phyloP scores from a whole-genome alignment of 805 yeast species.

The Saccharomycopsis malanga region DNA sequence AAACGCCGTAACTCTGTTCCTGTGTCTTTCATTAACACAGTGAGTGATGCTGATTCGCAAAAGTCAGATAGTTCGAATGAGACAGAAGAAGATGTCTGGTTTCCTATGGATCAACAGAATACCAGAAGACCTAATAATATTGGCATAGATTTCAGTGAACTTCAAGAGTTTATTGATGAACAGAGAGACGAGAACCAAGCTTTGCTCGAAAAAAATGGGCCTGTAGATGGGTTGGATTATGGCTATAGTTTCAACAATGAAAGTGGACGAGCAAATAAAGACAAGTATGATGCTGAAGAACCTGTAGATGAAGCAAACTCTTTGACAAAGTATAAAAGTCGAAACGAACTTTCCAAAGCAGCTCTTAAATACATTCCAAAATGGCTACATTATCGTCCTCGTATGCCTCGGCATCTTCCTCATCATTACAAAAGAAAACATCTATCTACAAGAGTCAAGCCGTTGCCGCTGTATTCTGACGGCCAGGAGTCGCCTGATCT shows the following conservation, averaged over 20 bases:
- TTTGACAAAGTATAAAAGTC: background rate
- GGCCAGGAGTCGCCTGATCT: background rate
- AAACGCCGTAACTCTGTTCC: background rate
- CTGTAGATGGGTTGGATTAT: background rate
- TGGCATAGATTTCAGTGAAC: constrained; percentile 87
- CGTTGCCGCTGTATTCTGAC: too few relatives aligned
- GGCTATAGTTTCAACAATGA: too few relatives aligned
- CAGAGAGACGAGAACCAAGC: constrained; percentile 44
- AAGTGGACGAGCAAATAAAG: background rate
- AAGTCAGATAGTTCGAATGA: constrained; percentile 78
- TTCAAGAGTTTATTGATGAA: constrained; percentile 71
- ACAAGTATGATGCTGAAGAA: background rate
- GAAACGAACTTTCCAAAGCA: constrained; percentile 16
- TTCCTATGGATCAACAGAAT: constrained; percentile 41
- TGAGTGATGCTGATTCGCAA: constrained; percentile 54
- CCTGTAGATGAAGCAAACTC: background rate
- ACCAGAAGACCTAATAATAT: constrained; percentile 45
- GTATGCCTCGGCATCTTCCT: background rate
- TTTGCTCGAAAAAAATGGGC: constrained; percentile 23
- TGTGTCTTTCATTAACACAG: background rate
- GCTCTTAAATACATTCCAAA: constrained; percentile 14
- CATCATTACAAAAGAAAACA: too few relatives aligned
- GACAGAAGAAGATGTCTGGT: constrained; percentile 69
- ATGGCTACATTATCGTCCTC: constrained; percentile 9
- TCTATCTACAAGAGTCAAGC: too few relatives aligned